phyloP scores from a whole-genome alignment of 2,329 filamentous ascomycete species.

The Leptoxyphium fumago region DNA sequence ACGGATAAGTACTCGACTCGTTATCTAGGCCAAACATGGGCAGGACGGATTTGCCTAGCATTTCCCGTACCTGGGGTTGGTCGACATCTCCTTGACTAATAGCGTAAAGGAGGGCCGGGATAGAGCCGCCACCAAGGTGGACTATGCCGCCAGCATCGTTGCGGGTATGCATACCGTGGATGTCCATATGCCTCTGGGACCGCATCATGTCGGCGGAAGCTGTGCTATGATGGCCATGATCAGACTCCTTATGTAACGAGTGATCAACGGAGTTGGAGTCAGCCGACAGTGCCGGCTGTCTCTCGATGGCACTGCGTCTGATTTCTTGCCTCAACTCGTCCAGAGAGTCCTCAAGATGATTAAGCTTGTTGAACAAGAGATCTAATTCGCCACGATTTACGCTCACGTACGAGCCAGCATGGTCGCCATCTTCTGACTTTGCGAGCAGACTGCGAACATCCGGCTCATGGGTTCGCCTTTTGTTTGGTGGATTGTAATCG shows the following conservation, averaged over 20 bases:
- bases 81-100: constrained; percentile 27
- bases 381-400: constrained; percentile 29
- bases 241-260: background rate
- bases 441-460: constrained; percentile 1
- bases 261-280: background rate
- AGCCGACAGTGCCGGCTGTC: background rate
- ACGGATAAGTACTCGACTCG: constrained; percentile 49
- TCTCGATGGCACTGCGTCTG: constrained; percentile 3
- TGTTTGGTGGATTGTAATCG: constrained; percentile 24
- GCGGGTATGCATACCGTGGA: constrained; percentile 44
- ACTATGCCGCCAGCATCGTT: constrained; percentile 45
- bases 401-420: constrained; percentile 9
- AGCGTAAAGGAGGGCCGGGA: constrained; percentile 44
- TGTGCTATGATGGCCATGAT: background rate
- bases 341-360: constrained; percentile 32
- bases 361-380: constrained; percentile 32
- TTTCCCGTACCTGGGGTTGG: constrained; percentile 39
- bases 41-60: constrained; percentile 46
- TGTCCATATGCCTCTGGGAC: constrained; percentile 24
- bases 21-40: constrained; percentile 50
- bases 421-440: constrained; percentile 8
- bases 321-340: constrained; percentile 26
- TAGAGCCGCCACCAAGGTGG: constrained; percentile 46
- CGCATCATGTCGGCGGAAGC: background rate
- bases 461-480: constrained; percentile 18